These are phyloP conservation scores for Pisolithus tinctorius DNA, from an alignment of 768 basidiomycete species.

Conservation along the genomic window DNA sequence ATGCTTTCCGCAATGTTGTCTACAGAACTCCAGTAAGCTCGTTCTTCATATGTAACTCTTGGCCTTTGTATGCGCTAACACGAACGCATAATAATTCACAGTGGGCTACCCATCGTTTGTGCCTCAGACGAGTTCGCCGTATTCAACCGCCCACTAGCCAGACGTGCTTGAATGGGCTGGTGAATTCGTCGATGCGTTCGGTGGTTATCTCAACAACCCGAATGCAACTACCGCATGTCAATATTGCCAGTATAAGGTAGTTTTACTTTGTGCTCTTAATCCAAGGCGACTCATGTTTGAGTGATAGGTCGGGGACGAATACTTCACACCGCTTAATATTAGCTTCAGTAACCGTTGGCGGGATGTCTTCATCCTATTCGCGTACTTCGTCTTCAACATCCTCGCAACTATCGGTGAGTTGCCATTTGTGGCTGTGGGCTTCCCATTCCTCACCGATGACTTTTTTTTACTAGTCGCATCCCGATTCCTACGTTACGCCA, in stretches of 20 bases:
- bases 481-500: slow-evolving; percentile 65
- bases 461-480: slow-evolving; percentile 46
- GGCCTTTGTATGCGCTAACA: not conserved
- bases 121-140: slow-evolving; percentile 59
- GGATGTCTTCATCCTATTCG: slow-evolving; percentile 59
- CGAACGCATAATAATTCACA: slow-evolving; percentile 18
- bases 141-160: slow-evolving; percentile 68
- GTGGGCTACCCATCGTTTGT: slow-evolving; percentile 60
- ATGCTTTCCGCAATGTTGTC: slow-evolving; percentile 66
- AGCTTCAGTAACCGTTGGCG: slow-evolving; percentile 56
- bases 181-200: slow-evolving; percentile 52
- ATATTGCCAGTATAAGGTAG: slow-evolving; percentile 60
- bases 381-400: slow-evolving; percentile 69
- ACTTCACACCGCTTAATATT: slow-evolving; percentile 64
- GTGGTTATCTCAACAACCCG: slow-evolving; percentile 72
- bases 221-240: slow-evolving; percentile 54
- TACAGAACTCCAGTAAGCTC: slow-evolving; percentile 62
- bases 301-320: slow-evolving; percentile 55
- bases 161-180: slow-evolving; percentile 67
- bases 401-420: slow-evolving; percentile 45
- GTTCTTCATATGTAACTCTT: not conserved
- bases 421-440: not conserved
- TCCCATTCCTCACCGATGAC: not conserved
- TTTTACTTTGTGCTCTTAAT: not conserved
- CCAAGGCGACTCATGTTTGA: not conserved